A percentile compares a stretch with the other conserved stretches of the same genome.
Conservation (phyloP, 257 asterid species). For the Echites panduratus region DNA sequence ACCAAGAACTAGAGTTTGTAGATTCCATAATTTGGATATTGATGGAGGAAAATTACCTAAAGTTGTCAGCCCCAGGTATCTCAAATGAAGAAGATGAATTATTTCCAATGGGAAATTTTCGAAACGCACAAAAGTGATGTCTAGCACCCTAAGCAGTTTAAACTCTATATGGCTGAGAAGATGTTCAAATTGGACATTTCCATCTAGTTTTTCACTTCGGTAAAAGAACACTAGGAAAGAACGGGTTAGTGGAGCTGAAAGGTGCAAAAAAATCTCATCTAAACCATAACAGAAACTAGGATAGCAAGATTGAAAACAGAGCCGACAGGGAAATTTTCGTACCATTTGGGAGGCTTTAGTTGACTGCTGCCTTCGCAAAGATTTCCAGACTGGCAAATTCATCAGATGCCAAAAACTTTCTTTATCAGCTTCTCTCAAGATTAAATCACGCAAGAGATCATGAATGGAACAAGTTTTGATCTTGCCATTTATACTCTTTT, state of each 20-base stretch:
- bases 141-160: constrained; percentile 32
- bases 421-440: constrained; percentile 3
- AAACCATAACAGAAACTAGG: no score
- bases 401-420: no score
- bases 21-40: constrained; percentile 27
- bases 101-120: constrained; percentile 24
- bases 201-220: not conserved
- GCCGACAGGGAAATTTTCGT: no score
- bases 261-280: no score
- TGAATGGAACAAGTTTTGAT: constrained; percentile 14
- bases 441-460: constrained; percentile 9
- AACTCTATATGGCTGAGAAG: not conserved
- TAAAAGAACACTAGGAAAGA: not conserved
- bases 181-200: no score
- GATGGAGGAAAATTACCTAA: constrained; percentile 20
- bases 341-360: no score
- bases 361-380: no score
- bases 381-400: no score
- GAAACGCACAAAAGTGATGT: constrained; percentile 11
- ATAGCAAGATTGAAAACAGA: no score
- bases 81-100: constrained; percentile 19
- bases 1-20: constrained; percentile 21
- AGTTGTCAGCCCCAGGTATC: constrained; percentile 26
- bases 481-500: not conserved
- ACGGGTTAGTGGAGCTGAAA: no score